These are phyloP conservation scores for Phyllostachys edulis DNA, from an alignment of 176 grass and related monocot genomes.

Conservation along the genomic window DNA sequence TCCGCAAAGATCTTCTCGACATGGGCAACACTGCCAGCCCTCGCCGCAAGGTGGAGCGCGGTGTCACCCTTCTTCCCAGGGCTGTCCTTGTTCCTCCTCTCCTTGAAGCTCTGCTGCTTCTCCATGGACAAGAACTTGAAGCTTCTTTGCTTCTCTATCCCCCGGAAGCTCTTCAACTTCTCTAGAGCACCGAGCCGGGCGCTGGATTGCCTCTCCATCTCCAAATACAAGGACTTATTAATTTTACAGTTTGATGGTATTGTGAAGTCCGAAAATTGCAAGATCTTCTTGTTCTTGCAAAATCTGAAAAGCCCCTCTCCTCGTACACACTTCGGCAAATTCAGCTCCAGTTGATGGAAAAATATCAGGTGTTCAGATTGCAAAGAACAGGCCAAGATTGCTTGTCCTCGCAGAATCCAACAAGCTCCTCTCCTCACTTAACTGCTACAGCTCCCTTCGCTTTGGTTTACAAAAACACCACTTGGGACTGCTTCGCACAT, in stretches of 20 bases:
- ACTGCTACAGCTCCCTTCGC: not conserved
- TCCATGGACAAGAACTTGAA: conserved; percentile 74
- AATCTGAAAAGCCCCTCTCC: conserved; percentile 13
- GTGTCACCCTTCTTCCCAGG: conserved; percentile 83
- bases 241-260: not conserved
- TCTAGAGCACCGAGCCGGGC: conserved; percentile 38
- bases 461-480: not conserved
- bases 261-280: not conserved
- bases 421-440: not conserved
- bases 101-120: conserved; percentile 83
- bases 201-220: conserved; percentile 60
- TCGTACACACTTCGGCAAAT: not conserved
- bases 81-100: conserved; percentile 70
- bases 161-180: conserved; percentile 56
- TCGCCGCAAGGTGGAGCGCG: conserved; percentile 65
- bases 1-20: conserved; percentile 68
- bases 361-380: not conserved
- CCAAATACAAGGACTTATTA: not conserved
- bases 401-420: conserved; percentile 5
- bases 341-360: not conserved
- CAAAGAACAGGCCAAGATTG: not conserved
- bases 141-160: conserved; percentile 81
- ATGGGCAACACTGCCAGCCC: conserved; percentile 66
- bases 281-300: conserved; percentile 24
- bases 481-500: conserved; percentile 2